Conservation (phyloP, 805 yeast species). For the Saturnispora quitensis region DNA sequence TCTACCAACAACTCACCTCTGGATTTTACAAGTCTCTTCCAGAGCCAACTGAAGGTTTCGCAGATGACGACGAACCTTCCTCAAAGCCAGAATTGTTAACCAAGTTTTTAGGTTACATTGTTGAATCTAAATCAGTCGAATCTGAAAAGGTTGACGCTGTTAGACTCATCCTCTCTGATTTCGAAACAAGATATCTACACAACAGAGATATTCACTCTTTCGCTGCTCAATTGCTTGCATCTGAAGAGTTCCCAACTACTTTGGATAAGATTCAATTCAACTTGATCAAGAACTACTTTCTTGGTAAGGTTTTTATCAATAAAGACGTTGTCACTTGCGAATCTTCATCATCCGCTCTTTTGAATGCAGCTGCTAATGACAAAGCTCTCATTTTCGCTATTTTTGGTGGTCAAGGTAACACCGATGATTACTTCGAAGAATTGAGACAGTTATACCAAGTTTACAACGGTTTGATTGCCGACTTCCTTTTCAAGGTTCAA, state of each 20-base stretch:
- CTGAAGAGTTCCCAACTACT: slow-evolving; percentile 55
- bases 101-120: slow-evolving; percentile 69
- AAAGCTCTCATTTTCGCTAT: slow-evolving; percentile 67
- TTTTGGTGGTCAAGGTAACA: slow-evolving; percentile 98
- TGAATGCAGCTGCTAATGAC: slow-evolving; percentile 53
- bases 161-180: slow-evolving; percentile 64
- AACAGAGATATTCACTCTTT: slow-evolving; percentile 81
- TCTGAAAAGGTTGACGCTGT: slow-evolving; percentile 47
- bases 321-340: slow-evolving; percentile 12
- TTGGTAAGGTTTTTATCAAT: slow-evolving; percentile 26
- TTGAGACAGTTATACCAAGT: slow-evolving; percentile 73
- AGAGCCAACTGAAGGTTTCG: slow-evolving; percentile 71
- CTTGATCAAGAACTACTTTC: slow-evolving; percentile 71
- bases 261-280: slow-evolving; percentile 55
- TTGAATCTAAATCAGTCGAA: slow-evolving; percentile 19
- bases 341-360: slow-evolving; percentile 29
- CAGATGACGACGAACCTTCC: slow-evolving; percentile 81
- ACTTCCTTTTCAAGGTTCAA: slow-evolving; percentile 64
- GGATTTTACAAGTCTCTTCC: slow-evolving; percentile 76
- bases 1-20: slow-evolving; percentile 79
- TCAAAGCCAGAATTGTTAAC: slow-evolving; percentile 80
- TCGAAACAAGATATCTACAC: slow-evolving; percentile 68
- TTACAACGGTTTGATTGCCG: slow-evolving; percentile 67
- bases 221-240: slow-evolving; percentile 61
- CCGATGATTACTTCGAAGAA: slow-evolving; percentile 96